Conservation (phyloP, 306 rosid genomes). For the Casuarina cunninghamiana region DNA sequence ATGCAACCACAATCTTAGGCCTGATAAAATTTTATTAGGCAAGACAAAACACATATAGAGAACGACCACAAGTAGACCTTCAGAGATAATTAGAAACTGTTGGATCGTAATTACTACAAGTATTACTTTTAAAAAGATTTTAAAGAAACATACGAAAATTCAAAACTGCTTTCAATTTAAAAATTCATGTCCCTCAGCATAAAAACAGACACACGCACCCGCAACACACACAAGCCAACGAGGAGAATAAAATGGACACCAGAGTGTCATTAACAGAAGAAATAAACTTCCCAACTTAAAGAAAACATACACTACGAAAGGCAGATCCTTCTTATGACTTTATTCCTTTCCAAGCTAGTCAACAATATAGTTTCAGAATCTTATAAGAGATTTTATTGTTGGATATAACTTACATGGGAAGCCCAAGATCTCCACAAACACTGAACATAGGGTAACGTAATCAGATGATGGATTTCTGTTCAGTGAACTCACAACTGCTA, state of each 20-base stretch:
- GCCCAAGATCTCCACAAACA: neutral
- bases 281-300: neutral
- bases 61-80: neutral
- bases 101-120: neutral
- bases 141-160: neutral
- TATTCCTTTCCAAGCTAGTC: conserved; percentile 16
- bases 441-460: conserved; percentile 5
- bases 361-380: conserved; percentile 2
- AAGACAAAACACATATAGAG: neutral
- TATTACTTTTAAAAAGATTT: no score
- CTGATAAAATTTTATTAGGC: neutral
- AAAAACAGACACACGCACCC: no score
- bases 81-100: neutral
- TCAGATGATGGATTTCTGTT: neutral
- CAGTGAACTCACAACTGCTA: neutral
- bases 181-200: neutral
- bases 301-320: neutral
- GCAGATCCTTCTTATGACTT: conserved; percentile 2
- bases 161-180: neutral
- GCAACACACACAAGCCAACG: neutral
- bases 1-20: neutral
- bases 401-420: conserved; percentile 6
- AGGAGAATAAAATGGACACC: neutral
- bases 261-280: neutral
- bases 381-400: conserved; percentile 4